Evolutionary conservation across 2,329 filamentous ascomycete genomes (phyloP), one percentile per base, ranked within the genome.

Genomic region (Colletotrichum orchidophilum): DNA sequence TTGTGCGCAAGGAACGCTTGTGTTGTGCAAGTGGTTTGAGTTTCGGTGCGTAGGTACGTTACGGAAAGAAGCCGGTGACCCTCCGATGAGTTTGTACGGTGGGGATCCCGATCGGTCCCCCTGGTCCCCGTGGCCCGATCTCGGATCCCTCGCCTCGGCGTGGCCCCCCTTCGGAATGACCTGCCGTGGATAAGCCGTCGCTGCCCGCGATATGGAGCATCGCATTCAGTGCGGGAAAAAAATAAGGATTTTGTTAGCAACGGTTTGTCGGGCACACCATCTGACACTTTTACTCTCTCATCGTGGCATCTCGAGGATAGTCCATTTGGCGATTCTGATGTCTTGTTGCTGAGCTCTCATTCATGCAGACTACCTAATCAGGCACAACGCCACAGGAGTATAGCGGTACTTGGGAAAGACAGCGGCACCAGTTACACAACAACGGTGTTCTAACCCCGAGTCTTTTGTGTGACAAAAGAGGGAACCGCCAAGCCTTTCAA

Each of bases 81-180:
- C 52, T 58, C 58, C 42, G 63, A 70, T 39, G 33, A 50, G 21
- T 42, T 42, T 33, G 24, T 33, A 33, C 24, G 39, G 68, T 62
- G 63, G 68, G 29, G 68, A 53, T 62, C 31, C 68, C 64, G 64
- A 58, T 35, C 52, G 68, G 57, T 24, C 58, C 68, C 68, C 63
- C 62, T n/a, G n/a, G 68, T 42, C 27, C 29, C 68, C 68, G 68
- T 35, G 42, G 55, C 63, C 68, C 64, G 68, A 71, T 62, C 57
- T 71, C 68, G 68, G 68, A 71, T 18, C 11, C 58, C n/a, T 49
- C 26, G n/a, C 50, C 63, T 46, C 64, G 68, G 68, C 13, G 21
- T 61, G 33, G 35, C 39, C 63, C 26, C 26, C 24, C 39, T 50
- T 57, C 68, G 68, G 64, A 24, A 58, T 68, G 46, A 49, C 26